Base-by-base conservation (phyloP, 345 rosid genomes). In the Salix brachista region DNA sequence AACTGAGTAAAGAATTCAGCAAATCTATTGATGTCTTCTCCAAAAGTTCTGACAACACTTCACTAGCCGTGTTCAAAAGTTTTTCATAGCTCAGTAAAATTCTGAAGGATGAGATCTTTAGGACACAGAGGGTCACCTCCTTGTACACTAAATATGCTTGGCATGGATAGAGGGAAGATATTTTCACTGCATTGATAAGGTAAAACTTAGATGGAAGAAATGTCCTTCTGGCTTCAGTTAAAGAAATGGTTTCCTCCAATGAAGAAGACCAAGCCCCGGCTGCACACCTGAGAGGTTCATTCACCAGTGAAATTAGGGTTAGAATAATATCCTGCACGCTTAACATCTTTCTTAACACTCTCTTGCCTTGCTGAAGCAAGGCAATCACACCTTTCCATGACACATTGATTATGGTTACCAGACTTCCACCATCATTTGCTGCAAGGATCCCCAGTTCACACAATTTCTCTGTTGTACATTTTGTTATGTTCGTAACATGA, bases 351-450 rank as follows among this genome's bases (percentile, higher is more conserved):
- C 78, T 83, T 68, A 90, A 67, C 60, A 71, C 69, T 61, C 85
- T 89, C 81, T 90, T 93, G 75, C 90, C 88, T 67, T 86, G 86
- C 84, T 87, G 93, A 91, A 93, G 96, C 82, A 93, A 89, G 37
- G 87, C 78, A 74, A 91, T 93, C 79, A 93, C 93, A 77, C 98
- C 98, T 85, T 92, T 96, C 99, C 96, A 93, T 52, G 97, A 90
- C 74, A 88, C 82, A 84, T 93, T 96, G 74, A 96, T 96, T 84
- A 96, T 85, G 81, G 88, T 77, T 74, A 93, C 99, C 73, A 96
- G 91, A 84, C 72, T 88, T 34, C 98, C 99, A 85, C 98, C 96
- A 60, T 81, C 89, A 81, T 81, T 88, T 71, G 97, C 96, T 54
- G 98, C 94, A 74, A 91, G 75, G 78, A 86, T 83, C 32, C 96